phyloP scores from a whole-genome alignment of 2,329 filamentous ascomycete species.

The Neonectria coccinea region DNA sequence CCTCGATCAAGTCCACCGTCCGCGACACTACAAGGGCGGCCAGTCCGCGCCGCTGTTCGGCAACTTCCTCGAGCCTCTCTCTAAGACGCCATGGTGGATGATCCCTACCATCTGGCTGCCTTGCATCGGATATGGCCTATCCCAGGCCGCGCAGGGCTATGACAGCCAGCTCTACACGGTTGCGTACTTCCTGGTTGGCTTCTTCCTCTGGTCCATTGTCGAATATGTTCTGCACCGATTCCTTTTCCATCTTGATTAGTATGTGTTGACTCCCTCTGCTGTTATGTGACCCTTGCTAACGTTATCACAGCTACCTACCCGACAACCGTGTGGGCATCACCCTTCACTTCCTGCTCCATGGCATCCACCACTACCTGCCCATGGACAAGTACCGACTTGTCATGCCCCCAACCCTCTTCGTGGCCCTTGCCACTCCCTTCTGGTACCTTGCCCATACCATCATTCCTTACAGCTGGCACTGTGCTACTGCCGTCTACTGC shows the following conservation, averaged over 20 bases:
- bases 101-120: conserved; percentile 89
- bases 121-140: conserved; percentile 78
- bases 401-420: conserved; percentile 93
- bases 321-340: conserved; percentile 91
- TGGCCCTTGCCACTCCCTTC: conserved; percentile 86
- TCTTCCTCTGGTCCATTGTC: conserved; percentile 87
- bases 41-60: conserved; percentile 94
- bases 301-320: conserved; percentile 76
- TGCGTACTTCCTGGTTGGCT: conserved; percentile 75
- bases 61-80: conserved; percentile 98
- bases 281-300: conserved; percentile 45
- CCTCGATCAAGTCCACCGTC: conserved; percentile 93
- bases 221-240: conserved; percentile 92
- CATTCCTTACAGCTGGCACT: conserved; percentile 87
- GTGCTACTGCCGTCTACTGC: conserved; percentile 81
- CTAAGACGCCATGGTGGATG: conserved; percentile 94
- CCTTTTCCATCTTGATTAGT: conserved; percentile 94
- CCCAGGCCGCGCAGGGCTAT: conserved; percentile 72
- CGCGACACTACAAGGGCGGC: conserved; percentile 94
- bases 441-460: conserved; percentile 89
- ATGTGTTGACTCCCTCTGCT: conserved; percentile 54
- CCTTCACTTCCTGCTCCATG: conserved; percentile 92
- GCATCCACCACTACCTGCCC: conserved; percentile 98
- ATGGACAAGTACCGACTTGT: conserved; percentile 98
- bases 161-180: conserved; percentile 59